phyloP scores from a whole-genome alignment of 306 rosid genomes.

The Cicer yamashitae region DNA sequence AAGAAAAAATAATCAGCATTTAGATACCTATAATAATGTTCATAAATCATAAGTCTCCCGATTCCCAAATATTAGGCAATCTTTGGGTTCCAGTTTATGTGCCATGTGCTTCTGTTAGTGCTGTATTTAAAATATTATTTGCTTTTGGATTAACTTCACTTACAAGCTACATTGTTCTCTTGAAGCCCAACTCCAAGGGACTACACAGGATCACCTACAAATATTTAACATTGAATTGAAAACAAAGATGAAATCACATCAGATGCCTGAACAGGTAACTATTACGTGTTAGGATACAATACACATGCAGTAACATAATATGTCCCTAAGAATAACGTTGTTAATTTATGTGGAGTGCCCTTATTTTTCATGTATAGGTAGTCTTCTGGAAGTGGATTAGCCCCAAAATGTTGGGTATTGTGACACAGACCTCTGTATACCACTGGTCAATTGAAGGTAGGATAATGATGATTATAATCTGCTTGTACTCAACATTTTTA shows the following conservation, averaged over 20 bases:
- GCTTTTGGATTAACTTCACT: conserved; percentile 38
- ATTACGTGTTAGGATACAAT: conserved; percentile 10
- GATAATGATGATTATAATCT: conserved; percentile 22
- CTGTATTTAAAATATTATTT: conserved; percentile 41
- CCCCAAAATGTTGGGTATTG: conserved; percentile 88
- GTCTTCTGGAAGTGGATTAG: conserved; percentile 99
- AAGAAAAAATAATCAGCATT: conserved; percentile 29
- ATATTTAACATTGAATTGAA: conserved; percentile 97
- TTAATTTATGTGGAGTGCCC: conserved; percentile 19
- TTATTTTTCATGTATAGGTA: conserved; percentile 59
- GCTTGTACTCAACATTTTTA: conserved; percentile 16
- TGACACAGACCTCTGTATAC: conserved; percentile 88
- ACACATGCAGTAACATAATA: conserved; percentile 8
- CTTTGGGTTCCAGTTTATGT: conserved; percentile 23
- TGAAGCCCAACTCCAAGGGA: conserved; percentile 95
- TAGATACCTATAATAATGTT: conserved; percentile 28
- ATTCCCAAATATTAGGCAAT: conserved; percentile 23
- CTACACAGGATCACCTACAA: conserved; percentile 96
- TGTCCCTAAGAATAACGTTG: conserved; percentile 16
- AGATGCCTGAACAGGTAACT: conserved; percentile 97
- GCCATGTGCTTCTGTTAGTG: conserved; percentile 37
- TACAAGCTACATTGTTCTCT: conserved; percentile 38
- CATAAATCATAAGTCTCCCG: conserved; percentile 40
- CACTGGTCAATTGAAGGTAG: conserved; percentile 99
- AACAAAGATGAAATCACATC: conserved; percentile 91